These are phyloP conservation scores for Xylaria hypoxylon DNA, from an alignment of 2,329 filamentous ascomycete genomes.

Conservation along the genomic window DNA sequence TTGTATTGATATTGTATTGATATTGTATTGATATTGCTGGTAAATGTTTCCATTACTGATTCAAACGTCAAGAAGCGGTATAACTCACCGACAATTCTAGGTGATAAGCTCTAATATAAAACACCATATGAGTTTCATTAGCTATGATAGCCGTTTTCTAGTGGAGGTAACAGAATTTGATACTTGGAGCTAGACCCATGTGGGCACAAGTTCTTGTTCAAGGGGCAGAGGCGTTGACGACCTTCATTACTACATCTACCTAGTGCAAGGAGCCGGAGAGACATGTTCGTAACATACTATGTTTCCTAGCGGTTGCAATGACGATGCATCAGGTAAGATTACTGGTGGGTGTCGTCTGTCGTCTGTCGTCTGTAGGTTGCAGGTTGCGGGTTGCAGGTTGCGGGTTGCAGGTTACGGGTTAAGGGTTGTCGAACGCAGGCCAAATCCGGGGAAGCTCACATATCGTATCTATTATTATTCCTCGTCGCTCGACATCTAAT, in stretches of 20 bases:
- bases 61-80: neutral
- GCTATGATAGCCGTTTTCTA: neutral
- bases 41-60: no score
- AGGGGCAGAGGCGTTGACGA: no score
- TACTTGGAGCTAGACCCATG: neutral
- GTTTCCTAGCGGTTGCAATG: constrained; percentile 4
- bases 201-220: no score
- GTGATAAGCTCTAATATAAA: neutral
- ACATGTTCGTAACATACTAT: neutral
- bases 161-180: neutral
- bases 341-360: constrained; percentile 5
- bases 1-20: no score
- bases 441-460: constrained; percentile 29
- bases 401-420: constrained; percentile 15
- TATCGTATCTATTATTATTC: neutral
- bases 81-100: constrained; percentile 2
- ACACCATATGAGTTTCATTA: constrained; percentile 1
- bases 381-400: neutral
- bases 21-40: no score
- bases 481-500: neutral
- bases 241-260: no score
- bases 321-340: neutral
- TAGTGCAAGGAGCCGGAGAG: neutral
- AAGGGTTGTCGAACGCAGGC: constrained; percentile 11
- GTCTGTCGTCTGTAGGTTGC: constrained; percentile 3